Conservation (phyloP, 2,329 filamentous ascomycete species). For the Aspergillus sp. region DNA sequence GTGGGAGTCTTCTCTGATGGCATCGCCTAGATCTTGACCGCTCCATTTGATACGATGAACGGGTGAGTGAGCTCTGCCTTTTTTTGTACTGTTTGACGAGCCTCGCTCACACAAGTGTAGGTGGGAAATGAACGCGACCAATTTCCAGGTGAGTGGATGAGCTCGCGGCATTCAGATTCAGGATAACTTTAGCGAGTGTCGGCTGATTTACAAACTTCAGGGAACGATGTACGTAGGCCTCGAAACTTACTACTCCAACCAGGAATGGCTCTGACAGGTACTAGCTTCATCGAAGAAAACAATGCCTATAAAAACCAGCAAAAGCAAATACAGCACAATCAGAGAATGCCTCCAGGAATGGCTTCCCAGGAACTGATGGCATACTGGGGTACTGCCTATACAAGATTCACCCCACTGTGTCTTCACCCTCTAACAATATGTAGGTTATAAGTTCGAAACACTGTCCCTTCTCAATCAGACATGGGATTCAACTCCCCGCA, state of each 20-base stretch:
- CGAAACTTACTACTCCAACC: neutral
- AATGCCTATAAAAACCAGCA: conserved; percentile 68
- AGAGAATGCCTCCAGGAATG: conserved; percentile 51
- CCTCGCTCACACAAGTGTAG: conserved; percentile 44
- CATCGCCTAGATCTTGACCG: conserved; percentile 70
- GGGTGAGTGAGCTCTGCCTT: conserved; percentile 53
- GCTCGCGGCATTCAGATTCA: too few species aligned
- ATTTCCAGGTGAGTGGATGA: conserved; percentile 74
- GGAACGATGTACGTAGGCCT: conserved; percentile 52
- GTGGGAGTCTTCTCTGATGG: neutral
- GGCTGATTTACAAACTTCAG: conserved; percentile 36
- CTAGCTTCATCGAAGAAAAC: conserved; percentile 90
- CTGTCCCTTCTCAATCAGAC: conserved; percentile 71
- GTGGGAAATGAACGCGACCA: conserved; percentile 94
- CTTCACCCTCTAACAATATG: conserved; percentile 4
- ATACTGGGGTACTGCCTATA: conserved; percentile 70
- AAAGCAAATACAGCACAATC: conserved; percentile 57
- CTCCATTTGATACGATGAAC: conserved; percentile 78
- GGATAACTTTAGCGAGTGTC: neutral
- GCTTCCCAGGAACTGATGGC: conserved; percentile 78
- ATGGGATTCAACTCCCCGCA: conserved; percentile 71
- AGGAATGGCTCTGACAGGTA: conserved; percentile 11
- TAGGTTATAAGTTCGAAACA: conserved; percentile 96
- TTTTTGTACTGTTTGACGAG: neutral
- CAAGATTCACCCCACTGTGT: neutral